Base-by-base conservation (phyloP, 164 flowering plant species). In the Saururus chinensis region DNA sequence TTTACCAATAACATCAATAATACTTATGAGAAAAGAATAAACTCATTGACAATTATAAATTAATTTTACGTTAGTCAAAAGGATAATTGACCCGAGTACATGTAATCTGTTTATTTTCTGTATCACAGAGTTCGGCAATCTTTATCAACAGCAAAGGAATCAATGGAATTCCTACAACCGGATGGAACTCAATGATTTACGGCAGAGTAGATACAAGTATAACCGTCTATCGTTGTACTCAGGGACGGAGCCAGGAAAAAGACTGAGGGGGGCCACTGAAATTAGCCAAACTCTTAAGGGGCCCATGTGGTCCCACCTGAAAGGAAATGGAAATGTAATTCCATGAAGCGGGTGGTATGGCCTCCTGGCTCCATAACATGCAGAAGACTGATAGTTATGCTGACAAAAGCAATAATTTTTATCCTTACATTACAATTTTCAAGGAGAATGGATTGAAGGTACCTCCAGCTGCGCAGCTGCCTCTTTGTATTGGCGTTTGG, bases 391-490 rank as follows among this genome's bases (percentile, higher is more conserved):
- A 45, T 2, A 17, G 14, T 17, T 8, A 30, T 57, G 41, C n/a
- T 24, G 40, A 23, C 60, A 24, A 26, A 9, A 30, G 12, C 41
- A 57, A 13, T 57, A 30, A 30, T 26, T 22, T 17, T 57, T 22
- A 20, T 22, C n/a, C 49, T 45, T 45, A 45, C 17, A 20, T 22
- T 54, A 9, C 13, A 21, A 24, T n/a, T 24, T 23, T 19, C 23
- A 45, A 51, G 35, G 9, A 62, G 9, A 62, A 40, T 4, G 8
- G 4, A 35, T 5, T n/a, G 1, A 62, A 19, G 1, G 53, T 79
- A 92, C 98, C 97, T 95, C 99, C 64, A 95, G 73, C 71, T 95
- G 99, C 25, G 97, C 99, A 69, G 99, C 93, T 61, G 93, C 99
- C 76, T 91, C 99, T 73, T 82, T 95, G 64, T 95, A 95, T 63